phyloP scores from a whole-genome alignment of 2,329 filamentous ascomycete genomes.

The Aspergillus calidoustus region DNA sequence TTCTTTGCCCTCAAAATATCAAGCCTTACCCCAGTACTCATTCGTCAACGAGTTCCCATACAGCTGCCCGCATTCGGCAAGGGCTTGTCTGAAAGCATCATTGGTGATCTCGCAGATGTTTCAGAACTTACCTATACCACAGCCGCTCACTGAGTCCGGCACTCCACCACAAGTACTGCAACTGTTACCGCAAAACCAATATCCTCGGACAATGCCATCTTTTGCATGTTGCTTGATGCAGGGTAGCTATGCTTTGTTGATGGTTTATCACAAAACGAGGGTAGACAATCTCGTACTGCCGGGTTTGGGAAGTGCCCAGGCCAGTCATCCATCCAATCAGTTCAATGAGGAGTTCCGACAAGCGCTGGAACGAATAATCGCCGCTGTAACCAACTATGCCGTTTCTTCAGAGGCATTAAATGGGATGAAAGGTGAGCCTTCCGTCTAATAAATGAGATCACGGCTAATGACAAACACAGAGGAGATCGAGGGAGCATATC shows the following conservation, averaged over 20 bases:
- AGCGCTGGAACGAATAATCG: slow-evolving; percentile 44
- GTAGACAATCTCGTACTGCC: slow-evolving; percentile 40
- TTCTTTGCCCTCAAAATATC: slow-evolving; percentile 37
- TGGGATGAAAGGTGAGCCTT: slow-evolving; percentile 48
- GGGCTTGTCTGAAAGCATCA: slow-evolving; percentile 46
- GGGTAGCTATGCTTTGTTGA: slow-evolving; percentile 52
- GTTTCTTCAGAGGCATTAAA: slow-evolving; percentile 48
- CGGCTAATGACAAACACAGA: slow-evolving; percentile 32
- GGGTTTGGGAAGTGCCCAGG: slow-evolving; percentile 28
- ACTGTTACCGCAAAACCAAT: slow-evolving; percentile 24
- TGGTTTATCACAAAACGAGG: slow-evolving; percentile 50
- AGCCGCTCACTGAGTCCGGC: slow-evolving; percentile 30
- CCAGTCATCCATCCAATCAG: slow-evolving; percentile 33
- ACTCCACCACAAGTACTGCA: slow-evolving; percentile 22
- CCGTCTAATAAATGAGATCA: neutral
- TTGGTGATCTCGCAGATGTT: slow-evolving; percentile 49
- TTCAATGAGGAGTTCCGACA: slow-evolving; percentile 43
- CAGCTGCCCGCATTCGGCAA: slow-evolving; percentile 46
- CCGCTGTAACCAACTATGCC: slow-evolving; percentile 45
- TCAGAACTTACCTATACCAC: slow-evolving; percentile 43
- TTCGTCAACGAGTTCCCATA: slow-evolving; percentile 46
- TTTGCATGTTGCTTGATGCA: slow-evolving; percentile 55
- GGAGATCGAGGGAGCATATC: slow-evolving; percentile 49
- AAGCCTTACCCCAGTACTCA: slow-evolving; percentile 34
- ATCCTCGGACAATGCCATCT: slow-evolving; percentile 52